phyloP scores from a whole-genome alignment of 1,139 yeast genomes.

The Kluyveromyces sp. region DNA sequence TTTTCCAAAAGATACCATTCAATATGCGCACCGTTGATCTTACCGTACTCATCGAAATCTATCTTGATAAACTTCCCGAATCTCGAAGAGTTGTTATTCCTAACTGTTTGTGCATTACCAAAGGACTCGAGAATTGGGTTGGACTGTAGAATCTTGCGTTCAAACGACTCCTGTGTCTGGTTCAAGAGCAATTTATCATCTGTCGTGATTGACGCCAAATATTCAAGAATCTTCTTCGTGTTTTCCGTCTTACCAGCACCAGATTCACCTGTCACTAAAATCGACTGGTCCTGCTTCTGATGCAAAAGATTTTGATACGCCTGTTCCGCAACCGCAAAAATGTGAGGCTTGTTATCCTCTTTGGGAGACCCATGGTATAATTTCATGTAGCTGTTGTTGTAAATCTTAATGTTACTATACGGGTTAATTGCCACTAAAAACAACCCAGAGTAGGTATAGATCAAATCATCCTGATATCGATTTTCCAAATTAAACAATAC shows the following conservation, averaged over 20 bases:
- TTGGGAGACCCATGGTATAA: constrained; percentile 40
- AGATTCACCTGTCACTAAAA: constrained; percentile 93
- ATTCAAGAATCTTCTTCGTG: constrained; percentile 92
- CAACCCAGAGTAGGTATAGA: constrained; percentile 76
- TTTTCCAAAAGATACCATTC: constrained; percentile 93
- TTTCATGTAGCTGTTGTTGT: constrained; percentile 50
- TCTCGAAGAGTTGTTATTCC: constrained; percentile 91
- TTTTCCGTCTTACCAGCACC: constrained; percentile 99
- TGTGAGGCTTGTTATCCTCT: constrained; percentile 67
- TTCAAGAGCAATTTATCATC: constrained; percentile 19
- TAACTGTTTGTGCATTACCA: constrained; percentile 94
- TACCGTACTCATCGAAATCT: constrained; percentile 57
- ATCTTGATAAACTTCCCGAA: constrained; percentile 95
- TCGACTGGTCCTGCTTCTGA: constrained; percentile 74
- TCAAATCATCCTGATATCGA: constrained; percentile 70
- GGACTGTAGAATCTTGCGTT: constrained; percentile 81
- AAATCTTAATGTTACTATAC: constrained; percentile 69
- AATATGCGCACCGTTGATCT: constrained; percentile 80
- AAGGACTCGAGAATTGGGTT: constrained; percentile 94
- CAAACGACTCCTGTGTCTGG: constrained; percentile 40
- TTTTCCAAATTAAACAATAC: constrained; percentile 80
- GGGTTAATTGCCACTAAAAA: constrained; percentile 96
- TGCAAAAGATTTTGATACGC: constrained; percentile 72
- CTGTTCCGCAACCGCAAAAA: constrained; percentile 83
- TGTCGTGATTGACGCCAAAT: constrained; percentile 69